phyloP scores from a whole-genome alignment of 2,329 filamentous ascomycete genomes.

The Trichoderma sp. region DNA sequence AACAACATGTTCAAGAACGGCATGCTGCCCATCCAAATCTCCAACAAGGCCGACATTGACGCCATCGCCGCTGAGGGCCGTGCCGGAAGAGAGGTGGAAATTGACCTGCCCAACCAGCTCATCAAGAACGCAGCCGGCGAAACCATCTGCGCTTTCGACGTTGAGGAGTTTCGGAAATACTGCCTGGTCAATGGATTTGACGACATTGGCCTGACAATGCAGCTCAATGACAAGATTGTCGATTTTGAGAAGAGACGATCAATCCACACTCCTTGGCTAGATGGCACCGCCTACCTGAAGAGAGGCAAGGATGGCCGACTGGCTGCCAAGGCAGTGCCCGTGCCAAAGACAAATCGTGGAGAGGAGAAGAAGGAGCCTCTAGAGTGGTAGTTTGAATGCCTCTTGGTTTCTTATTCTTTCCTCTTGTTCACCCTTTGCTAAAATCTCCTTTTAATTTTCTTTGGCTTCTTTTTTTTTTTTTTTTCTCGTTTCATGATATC shows the following conservation, averaged over 20 bases:
- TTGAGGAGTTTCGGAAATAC: constrained; percentile 92
- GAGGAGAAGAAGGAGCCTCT: constrained; percentile 82
- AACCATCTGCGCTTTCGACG: constrained; percentile 76
- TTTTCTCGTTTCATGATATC: not conserved
- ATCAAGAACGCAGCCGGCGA: constrained; percentile 76
- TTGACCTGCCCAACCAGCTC: constrained; percentile 82
- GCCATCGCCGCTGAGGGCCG: constrained; percentile 74
- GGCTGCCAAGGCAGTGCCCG: constrained; percentile 62
- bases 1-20: constrained; percentile 99
- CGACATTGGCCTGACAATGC: constrained; percentile 93
- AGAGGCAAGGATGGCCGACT: constrained; percentile 57
- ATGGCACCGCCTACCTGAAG: constrained; percentile 80
- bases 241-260: constrained; percentile 79
- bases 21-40: constrained; percentile 85
- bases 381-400: constrained; percentile 67
- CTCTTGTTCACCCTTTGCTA: not conserved
- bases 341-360: constrained; percentile 87
- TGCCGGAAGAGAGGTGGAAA: constrained; percentile 80
- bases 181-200: constrained; percentile 92
- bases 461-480: constrained; percentile 1
- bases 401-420: constrained; percentile 29
- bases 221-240: constrained; percentile 85
- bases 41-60: constrained; percentile 65
- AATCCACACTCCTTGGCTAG: constrained; percentile 82
- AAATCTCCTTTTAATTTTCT: not conserved